Base-by-base conservation (phyloP, 257 asterid species). In the Lycium ferocissimum region DNA sequence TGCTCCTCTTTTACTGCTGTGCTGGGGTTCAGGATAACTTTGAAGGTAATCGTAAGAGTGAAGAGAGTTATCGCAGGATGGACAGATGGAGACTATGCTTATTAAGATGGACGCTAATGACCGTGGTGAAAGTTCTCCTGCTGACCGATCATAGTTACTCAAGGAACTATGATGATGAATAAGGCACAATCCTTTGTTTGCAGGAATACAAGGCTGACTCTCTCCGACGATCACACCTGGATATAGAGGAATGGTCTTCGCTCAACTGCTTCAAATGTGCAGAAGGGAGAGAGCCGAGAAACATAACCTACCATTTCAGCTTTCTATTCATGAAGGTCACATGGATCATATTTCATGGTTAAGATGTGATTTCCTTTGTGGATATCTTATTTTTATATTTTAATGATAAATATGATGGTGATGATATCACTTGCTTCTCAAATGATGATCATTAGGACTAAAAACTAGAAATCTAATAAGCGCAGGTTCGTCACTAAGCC, bases 251-350 rank as follows among this genome's bases (percentile, higher is more conserved):
- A 72, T 72, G 2, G n/a, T 20, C 59, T 47, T 49, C 9, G 43
- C 43, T 67, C 76, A 43, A 71, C 33, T 71, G 79, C 58, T 72
- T 45, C 56, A 45, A n/a, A 45, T 72, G 80, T 45, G 58, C 80
- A 47, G 10, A 73, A 73, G 14, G 22, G 20, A 22, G 59, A 75
- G 45, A 75, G 6, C 62, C n/a, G 49, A 53, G 62, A 22, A 56
- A 22, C 40, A 20, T 37, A 75, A 3, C 62, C 62, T 49, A 75
- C 81, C 63, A 76, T 33, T 51, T 51, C 63, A 26, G 40, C 45
- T 76, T 76, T 22, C 18, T 76, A 26, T 53, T 76, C 22, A 51
- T 26, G 62, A 22, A 22, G 59, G 22, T 75, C 62, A 12, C 59
- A 26, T 75, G 20, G 62, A 51, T 26, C 45, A 47, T 33, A 49